These are phyloP conservation scores for Dictyostelium brefeldianum DNA, from an alignment of 78 protist genomes.

Conservation along the genomic window DNA sequence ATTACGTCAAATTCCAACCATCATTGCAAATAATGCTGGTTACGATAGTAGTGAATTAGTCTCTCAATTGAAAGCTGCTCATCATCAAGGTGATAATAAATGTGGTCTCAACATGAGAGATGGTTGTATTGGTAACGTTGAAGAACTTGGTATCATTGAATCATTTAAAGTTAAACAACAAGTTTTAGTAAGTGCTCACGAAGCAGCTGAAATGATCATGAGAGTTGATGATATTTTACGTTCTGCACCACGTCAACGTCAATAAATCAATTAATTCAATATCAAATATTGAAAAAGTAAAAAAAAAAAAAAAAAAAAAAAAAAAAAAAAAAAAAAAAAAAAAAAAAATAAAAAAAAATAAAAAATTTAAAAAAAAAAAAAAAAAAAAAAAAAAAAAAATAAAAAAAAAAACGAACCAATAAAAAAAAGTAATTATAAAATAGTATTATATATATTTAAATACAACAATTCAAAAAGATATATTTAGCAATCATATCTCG, in stretches of 20 bases:
- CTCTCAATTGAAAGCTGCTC: conserved; percentile 92
- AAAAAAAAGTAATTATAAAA: no score
- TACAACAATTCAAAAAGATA: no score
- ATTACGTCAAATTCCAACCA: conserved; percentile 95
- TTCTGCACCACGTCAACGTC: conserved; percentile 95
- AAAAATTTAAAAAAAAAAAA: not conserved
- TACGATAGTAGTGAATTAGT: conserved; percentile 95
- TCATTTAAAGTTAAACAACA: conserved; percentile 94
- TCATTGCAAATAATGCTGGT: conserved; percentile 99
- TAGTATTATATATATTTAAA: no score
- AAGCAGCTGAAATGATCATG: conserved; percentile 99
- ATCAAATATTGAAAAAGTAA: not conserved
- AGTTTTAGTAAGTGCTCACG: conserved; percentile 95
- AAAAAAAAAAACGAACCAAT: no score
- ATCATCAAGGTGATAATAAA: conserved; percentile 86
- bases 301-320: not conserved
- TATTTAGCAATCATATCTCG: no score
- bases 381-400: not conserved
- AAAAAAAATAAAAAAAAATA: conserved; percentile 3
- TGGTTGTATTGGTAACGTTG: conserved; percentile 94
- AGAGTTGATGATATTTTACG: conserved; percentile 98
- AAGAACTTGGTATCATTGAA: conserved; percentile 95
- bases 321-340: not conserved
- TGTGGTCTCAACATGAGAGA: conserved; percentile 95
- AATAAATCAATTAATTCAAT: not conserved